Conservation (phyloP, 768 basidiomycete genomes). For the Leccinum rimulosum region DNA sequence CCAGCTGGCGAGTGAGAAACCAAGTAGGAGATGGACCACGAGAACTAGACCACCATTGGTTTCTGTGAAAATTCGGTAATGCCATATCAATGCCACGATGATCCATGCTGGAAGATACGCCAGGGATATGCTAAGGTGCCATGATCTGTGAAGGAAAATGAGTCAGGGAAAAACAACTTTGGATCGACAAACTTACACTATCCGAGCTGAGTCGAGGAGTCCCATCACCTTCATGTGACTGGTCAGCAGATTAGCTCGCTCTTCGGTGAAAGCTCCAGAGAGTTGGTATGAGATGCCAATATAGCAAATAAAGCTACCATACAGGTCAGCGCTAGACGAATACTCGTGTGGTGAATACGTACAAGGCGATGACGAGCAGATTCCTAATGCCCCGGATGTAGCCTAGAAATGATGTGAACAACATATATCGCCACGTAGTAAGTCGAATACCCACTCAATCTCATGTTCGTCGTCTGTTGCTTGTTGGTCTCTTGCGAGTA, state of each 20-base stretch:
- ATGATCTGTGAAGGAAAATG: slow-evolving; percentile 35
- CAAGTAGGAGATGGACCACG: slow-evolving; percentile 62
- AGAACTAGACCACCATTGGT: slow-evolving; percentile 62
- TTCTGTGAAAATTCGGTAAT: slow-evolving; percentile 59
- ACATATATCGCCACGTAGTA: background rate
- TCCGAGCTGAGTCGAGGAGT: slow-evolving; percentile 64
- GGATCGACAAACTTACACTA: slow-evolving; percentile 40
- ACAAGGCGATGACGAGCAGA: slow-evolving; percentile 68
- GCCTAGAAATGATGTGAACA: slow-evolving; percentile 35
- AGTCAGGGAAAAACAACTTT: background rate
- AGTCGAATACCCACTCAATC: slow-evolving; percentile 47
- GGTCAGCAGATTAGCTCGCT: slow-evolving; percentile 63
- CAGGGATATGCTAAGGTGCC: slow-evolving; percentile 66
- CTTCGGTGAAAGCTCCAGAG: slow-evolving; percentile 65
- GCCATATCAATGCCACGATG: slow-evolving; percentile 62
- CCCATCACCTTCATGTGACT: slow-evolving; percentile 82
- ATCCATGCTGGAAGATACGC: slow-evolving; percentile 80
- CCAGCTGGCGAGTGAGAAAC: slow-evolving; percentile 66
- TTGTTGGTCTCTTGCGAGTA: slow-evolving; percentile 61
- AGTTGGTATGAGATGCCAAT: slow-evolving; percentile 77
- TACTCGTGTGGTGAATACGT: slow-evolving; percentile 19
- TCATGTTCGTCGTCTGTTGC: slow-evolving; percentile 51
- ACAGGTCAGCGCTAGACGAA: background rate
- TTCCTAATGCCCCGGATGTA: slow-evolving; percentile 61
- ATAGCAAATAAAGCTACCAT: slow-evolving; percentile 60